Base-by-base conservation (phyloP, 441 rosid species). In the Eugenia klotzschiana region DNA sequence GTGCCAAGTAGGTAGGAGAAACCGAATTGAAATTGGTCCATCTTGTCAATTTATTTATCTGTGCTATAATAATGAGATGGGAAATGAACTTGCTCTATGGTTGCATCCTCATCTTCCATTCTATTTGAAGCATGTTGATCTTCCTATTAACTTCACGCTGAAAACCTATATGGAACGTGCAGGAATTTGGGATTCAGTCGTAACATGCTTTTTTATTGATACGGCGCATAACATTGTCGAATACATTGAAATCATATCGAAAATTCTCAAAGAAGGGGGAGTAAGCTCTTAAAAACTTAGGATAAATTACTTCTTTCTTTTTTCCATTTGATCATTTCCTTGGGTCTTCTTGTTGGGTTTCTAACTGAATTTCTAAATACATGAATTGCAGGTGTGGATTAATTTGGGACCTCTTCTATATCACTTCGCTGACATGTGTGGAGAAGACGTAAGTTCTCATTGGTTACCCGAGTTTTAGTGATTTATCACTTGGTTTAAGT, bases 181-280 rank as follows among this genome's bases (percentile, higher is more conserved):
- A 97, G 99, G 98, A 82, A 87, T 83, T 83, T 95, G 98, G 99
- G 98, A 97, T 92, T 98, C 93, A 79, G 96, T 97, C 82, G 98
- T 94, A 51, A 95, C 98, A 83, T 97, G 98, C 86, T 97, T 97
- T 90, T 97, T 95, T 84, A 97, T 97, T 53, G 99, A 95, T 87
- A 95, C 99, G 0, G 98, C 99, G 79, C 98, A 97, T 88, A 97
- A 95, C 88, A 85, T 95, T 88, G 87, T 97, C 22, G 98, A 97
- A 89, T 95, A 95, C 89, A 94, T 97, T 25, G 98, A 97, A 87
- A 97, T 92, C 85, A 94, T 97, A 90, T 95, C 98, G 8, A 95
- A 84, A 89, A 93, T 95, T 90, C 89, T 95, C 84, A 96, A 94
- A 87, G 98, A 97, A 64, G 98, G 98, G 77, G 99, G 98, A 81